Percentiles rank a stretch among this genome's conserved stretches.
These are phyloP conservation scores for Penicillium griseofulvum DNA, from an alignment of 2,329 filamentous ascomycete species.

Conservation along the genomic window DNA sequence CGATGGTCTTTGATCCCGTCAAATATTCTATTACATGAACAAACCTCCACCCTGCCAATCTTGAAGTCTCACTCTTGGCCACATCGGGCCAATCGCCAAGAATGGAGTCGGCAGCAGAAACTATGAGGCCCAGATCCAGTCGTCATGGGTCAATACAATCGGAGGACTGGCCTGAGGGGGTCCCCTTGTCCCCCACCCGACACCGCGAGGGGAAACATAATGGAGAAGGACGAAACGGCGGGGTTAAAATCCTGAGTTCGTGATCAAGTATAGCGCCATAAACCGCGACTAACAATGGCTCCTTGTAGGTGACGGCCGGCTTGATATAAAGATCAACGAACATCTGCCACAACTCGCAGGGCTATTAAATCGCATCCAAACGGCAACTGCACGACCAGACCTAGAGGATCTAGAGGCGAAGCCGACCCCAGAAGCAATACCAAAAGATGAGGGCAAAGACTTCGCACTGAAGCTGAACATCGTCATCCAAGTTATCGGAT, in stretches of 20 bases:
- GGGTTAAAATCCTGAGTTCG: slow-evolving; percentile 16
- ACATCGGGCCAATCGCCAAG: slow-evolving; percentile 1
- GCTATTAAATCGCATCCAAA: slow-evolving; percentile 15
- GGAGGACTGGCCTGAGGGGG: slow-evolving; percentile 12
- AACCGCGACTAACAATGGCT: not conserved
- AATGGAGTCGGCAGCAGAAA: slow-evolving; percentile 4
- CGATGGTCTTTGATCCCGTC: not conserved
- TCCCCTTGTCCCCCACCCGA: not conserved
- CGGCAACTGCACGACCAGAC: slow-evolving; percentile 11
- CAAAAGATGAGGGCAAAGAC: slow-evolving; percentile 5
- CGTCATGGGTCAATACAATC: slow-evolving; percentile 2
- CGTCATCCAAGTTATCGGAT: slow-evolving; percentile 73
- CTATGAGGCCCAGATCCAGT: not conserved
- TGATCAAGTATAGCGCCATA: not conserved
- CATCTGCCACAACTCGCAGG: slow-evolving; percentile 20
- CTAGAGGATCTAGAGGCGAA: not conserved
- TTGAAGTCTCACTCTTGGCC: not conserved
- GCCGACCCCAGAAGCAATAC: not conserved
- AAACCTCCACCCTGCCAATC: not conserved
- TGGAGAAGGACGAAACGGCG: slow-evolving; percentile 20
- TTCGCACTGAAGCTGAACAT: slow-evolving; percentile 51
- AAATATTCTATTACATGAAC: not conserved
- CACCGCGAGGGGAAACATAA: not conserved
- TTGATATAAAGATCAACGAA: slow-evolving; percentile 24
- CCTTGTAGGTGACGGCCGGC: slow-evolving; percentile 19